Conservation (phyloP, 2,329 filamentous ascomycete genomes). For the Diplodia mutila region DNA sequence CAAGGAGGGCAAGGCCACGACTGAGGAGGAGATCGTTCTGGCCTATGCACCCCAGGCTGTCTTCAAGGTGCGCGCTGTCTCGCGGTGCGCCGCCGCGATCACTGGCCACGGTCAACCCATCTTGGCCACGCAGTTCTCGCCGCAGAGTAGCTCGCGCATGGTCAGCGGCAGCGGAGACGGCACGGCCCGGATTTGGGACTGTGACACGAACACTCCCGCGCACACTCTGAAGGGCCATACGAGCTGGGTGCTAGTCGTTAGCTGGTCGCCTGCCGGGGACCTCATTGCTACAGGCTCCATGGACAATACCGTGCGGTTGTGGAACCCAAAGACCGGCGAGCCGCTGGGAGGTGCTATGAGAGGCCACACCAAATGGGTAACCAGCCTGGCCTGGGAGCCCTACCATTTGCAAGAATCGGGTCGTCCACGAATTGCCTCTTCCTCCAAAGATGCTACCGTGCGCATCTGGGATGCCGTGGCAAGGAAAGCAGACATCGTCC, state of each 20-base stretch:
- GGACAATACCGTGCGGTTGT: constrained; percentile 89
- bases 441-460: constrained; percentile 87
- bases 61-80: constrained; percentile 90
- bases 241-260: constrained; percentile 85
- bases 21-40: constrained; percentile 21
- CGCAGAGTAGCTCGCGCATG: constrained; percentile 72
- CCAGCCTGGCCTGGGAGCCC: constrained; percentile 87
- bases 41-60: constrained; percentile 76
- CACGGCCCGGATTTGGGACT: constrained; percentile 92
- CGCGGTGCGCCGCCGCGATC: constrained; percentile 84
- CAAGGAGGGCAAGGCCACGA: constrained; percentile 40
- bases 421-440: constrained; percentile 80
- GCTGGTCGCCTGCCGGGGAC: constrained; percentile 82
- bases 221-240: constrained; percentile 86
- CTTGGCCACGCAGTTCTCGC: constrained; percentile 82
- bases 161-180: constrained; percentile 90
- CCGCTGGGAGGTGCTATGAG: constrained; percentile 72
- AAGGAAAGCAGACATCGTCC: constrained; percentile 76
- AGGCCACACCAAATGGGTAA: constrained; percentile 89
- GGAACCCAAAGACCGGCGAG: constrained; percentile 83
- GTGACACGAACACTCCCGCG: constrained; percentile 86
- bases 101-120: constrained; percentile 92
- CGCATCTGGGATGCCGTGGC: constrained; percentile 84
- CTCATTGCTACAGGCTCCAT: constrained; percentile 87
- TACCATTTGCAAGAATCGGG: constrained; percentile 78